Base-by-base conservation (phyloP, 495 filamentous ascomycete species). In the Pseudomonodictys pantanalensis region DNA sequence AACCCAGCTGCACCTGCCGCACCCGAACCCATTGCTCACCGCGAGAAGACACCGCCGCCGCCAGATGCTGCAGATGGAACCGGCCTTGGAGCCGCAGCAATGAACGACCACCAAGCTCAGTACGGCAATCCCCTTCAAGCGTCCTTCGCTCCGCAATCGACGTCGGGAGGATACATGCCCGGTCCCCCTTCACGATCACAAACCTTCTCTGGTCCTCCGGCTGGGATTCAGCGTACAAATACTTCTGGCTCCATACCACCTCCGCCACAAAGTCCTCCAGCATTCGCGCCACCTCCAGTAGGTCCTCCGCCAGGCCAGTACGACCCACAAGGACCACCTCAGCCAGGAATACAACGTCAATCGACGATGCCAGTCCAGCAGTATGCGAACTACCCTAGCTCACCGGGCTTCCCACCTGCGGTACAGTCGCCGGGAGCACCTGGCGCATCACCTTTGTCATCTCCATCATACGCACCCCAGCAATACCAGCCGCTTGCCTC, bases 11-110 rank as follows among this genome's bases (percentile, higher is more conserved):
- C 91, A 0, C 91, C 91, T 10, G 77, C 91, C 2, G 89, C 89
- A 1, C 88, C 91, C 2, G 91, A 96, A 68, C 84, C 83, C 12
- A 87, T 95, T 64, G 79, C 84, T 51, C 83, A 91, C 64, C 84
- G 91, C 45, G 91, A 96, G 74, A 93, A 95, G 77, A 96, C 91
- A 0, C 91, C 90, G 8, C 91, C 91, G 6, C 87, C 87, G 28
- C 79, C 81, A 12, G 88, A 92, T 65, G 88, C 85, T 28, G 83
- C 76, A 39, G 74, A 75, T 28, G 84, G 86, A 10, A 91, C 89
- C 32, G 89, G 89, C 2, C 76, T 95, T 9, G 79, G 80, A 45
- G 83, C 83, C 20, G 88, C 88, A 2, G 78, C 85, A 0, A 82
- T 80, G 55, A 78, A 83, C 45, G 90, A 93, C 61, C 60, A 67